Conservation (phyloP, 2,329 filamentous ascomycete species). For the Hymenoscyphus fructigenus region DNA sequence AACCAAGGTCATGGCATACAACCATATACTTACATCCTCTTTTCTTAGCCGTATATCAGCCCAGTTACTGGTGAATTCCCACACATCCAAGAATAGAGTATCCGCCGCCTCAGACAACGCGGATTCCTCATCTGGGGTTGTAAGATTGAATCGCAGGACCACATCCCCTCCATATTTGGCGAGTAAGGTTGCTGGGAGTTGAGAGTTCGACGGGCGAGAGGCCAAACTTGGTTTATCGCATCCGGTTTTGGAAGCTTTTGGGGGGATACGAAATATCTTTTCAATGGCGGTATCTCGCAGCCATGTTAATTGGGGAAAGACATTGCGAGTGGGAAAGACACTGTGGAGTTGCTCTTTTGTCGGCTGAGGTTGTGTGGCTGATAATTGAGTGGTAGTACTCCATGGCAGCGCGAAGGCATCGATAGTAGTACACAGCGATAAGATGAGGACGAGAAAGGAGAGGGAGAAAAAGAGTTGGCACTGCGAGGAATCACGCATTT, state of each 20-base stretch:
- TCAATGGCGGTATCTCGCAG: conserved; percentile 51
- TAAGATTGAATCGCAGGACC: conserved; percentile 86
- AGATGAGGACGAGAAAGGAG: neutral
- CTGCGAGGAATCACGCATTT: conserved; percentile 15
- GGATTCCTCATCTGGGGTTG: conserved; percentile 63
- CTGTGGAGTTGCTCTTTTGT: conserved; percentile 19
- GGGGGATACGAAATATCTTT: conserved; percentile 47
- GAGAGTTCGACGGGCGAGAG: conserved; percentile 29
- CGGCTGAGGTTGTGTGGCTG: conserved; percentile 13
- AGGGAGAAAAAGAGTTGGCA: conserved; percentile 9
- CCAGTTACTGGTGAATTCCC: conserved; percentile 79
- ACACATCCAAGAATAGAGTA: conserved; percentile 82
- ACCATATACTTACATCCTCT: conserved; percentile 58
- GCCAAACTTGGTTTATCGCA: conserved; percentile 18
- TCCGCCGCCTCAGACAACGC: conserved; percentile 72
- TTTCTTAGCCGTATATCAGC: conserved; percentile 81
- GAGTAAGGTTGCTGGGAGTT: conserved; percentile 37
- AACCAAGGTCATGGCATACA: conserved; percentile 13
- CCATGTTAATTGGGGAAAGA: conserved; percentile 51
- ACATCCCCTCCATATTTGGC: conserved; percentile 72
- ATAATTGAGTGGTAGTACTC: conserved; percentile 9
- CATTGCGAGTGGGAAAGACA: conserved; percentile 42
- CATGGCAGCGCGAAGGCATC: conserved; percentile 24
- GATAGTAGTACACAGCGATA: conserved; percentile 13
- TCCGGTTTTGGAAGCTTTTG: conserved; percentile 24